Conservation (phyloP, 441 rosid species). For the Pelargonium cotyledonis region DNA sequence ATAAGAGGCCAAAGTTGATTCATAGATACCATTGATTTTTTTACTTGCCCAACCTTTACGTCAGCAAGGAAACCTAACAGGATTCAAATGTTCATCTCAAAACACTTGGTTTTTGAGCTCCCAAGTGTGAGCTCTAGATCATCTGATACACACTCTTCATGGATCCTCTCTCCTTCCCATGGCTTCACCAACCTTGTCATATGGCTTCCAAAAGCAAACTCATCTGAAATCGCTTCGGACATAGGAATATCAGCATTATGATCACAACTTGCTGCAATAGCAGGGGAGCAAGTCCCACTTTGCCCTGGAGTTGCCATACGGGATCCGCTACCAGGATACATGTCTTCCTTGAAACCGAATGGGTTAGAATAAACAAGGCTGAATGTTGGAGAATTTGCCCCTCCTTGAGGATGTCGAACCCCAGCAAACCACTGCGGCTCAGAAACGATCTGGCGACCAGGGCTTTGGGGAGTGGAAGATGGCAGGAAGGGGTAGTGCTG, state of each 20-base stretch:
- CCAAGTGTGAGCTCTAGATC: slow-evolving; percentile 77
- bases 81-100: slow-evolving; percentile 4
- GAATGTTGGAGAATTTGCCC: slow-evolving; percentile 59
- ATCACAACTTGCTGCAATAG: slow-evolving; percentile 42
- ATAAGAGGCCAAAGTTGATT: too few relatives aligned
- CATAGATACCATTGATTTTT: too few relatives aligned
- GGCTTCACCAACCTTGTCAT: slow-evolving; percentile 53
- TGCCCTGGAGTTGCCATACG: slow-evolving; percentile 64
- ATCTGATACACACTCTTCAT: slow-evolving; percentile 64
- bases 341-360: slow-evolving; percentile 48
- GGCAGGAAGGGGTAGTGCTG: slow-evolving; percentile 31
- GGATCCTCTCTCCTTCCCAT: slow-evolving; percentile 79
- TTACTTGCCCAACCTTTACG: too few relatives aligned
- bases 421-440: slow-evolving; percentile 70
- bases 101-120: slow-evolving; percentile 50
- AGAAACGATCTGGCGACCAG: slow-evolving; percentile 49
- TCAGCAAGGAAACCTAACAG: too few relatives aligned
- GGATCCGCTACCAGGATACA: slow-evolving; percentile 44
- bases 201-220: slow-evolving; percentile 64
- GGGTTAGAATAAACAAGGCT: slow-evolving; percentile 53
- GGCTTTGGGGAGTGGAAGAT: slow-evolving; percentile 62
- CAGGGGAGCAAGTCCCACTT: slow-evolving; percentile 76
- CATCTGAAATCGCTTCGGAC: slow-evolving; percentile 47
- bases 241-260: slow-evolving; percentile 56
- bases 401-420: slow-evolving; percentile 45